Evolutionary conservation across 2,329 filamentous ascomycete genomes (phyloP).

Genomic region (Capronia americana): DNA sequence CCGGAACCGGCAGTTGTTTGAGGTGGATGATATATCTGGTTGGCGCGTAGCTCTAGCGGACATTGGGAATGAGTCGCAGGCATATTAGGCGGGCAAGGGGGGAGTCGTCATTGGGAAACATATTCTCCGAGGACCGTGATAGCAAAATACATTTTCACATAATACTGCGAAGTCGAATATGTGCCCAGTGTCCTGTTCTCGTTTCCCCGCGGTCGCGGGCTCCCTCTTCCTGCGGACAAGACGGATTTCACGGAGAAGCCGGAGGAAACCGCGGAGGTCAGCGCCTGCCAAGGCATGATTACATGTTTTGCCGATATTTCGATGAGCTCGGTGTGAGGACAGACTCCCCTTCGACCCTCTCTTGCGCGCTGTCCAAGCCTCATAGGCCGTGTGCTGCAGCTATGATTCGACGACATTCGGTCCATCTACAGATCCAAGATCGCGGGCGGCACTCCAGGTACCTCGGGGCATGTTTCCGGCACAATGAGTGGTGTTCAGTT

Average conservation of each 20-base stretch:
- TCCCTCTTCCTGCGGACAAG: neutral
- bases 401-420: slow-evolving; percentile 6
- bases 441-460: neutral
- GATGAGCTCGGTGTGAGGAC: neutral
- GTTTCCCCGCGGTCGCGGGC: neutral
- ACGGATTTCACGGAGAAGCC: neutral
- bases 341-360: neutral
- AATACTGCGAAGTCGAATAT: neutral
- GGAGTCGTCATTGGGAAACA: neutral
- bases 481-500: neutral
- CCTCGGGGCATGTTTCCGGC: neutral
- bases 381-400: neutral
- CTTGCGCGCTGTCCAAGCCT: neutral
- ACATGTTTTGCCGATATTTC: neutral
- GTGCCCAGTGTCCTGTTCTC: neutral
- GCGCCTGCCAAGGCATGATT: slow-evolving; percentile 2
- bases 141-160: neutral
- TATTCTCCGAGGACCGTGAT: neutral
- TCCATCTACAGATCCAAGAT: neutral
- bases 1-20: slow-evolving; percentile 15
- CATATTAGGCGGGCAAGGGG: neutral
- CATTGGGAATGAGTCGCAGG: neutral
- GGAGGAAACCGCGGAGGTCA: neutral
- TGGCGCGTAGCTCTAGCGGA: neutral
- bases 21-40: neutral